Evolutionary conservation across 352 stramenopile species (phyloP).

Genomic region (Saprolegnia diclina): DNA sequence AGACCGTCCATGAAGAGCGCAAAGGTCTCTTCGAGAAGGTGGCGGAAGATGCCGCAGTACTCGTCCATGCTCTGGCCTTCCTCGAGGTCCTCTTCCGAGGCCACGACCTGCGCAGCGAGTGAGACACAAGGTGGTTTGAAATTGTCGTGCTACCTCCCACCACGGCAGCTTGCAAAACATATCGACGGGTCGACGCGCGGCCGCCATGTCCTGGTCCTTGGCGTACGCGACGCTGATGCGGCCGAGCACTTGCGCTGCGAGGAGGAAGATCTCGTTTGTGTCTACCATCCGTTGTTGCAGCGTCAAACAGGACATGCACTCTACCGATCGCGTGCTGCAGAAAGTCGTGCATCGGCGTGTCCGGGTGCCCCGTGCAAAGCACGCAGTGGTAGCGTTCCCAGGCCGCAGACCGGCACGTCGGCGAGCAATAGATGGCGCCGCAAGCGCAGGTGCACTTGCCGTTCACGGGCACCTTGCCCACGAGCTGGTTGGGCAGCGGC

Average conservation of each 20-base stretch:
- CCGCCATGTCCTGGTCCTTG: slow-evolving; percentile 43
- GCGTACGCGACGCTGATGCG: slow-evolving; percentile 61
- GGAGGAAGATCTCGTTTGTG: slow-evolving; percentile 93
- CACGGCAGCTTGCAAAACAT: slow-evolving; percentile 88
- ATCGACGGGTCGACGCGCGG: slow-evolving; percentile 56
- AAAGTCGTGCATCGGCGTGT: slow-evolving; percentile 69
- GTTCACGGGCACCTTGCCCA: slow-evolving; percentile 10
- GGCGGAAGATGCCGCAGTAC: slow-evolving; percentile 59
- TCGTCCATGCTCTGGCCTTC: slow-evolving; percentile 59
- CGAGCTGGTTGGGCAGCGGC: neutral
- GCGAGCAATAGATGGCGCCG: slow-evolving; percentile 81
- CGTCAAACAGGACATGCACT: neutral
- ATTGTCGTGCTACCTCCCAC: slow-evolving; percentile 57
- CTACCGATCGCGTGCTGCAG: slow-evolving; percentile 59
- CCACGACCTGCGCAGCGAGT: slow-evolving; percentile 39
- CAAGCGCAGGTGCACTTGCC: slow-evolving; percentile 35
- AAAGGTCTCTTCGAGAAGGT: slow-evolving; percentile 52
- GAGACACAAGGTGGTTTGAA: neutral
- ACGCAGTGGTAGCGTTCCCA: slow-evolving; percentile 74
- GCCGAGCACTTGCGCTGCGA: slow-evolving; percentile 83
- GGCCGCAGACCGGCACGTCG: slow-evolving; percentile 56
- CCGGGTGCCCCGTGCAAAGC: slow-evolving; percentile 60
- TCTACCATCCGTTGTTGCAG: slow-evolving; percentile 38
- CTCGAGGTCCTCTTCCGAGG: slow-evolving; percentile 54
- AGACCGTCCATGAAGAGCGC: slow-evolving; percentile 48